Base-by-base conservation (phyloP, 1,139 yeast species). In the Zhuliangozyma parablackwelliae region DNA sequence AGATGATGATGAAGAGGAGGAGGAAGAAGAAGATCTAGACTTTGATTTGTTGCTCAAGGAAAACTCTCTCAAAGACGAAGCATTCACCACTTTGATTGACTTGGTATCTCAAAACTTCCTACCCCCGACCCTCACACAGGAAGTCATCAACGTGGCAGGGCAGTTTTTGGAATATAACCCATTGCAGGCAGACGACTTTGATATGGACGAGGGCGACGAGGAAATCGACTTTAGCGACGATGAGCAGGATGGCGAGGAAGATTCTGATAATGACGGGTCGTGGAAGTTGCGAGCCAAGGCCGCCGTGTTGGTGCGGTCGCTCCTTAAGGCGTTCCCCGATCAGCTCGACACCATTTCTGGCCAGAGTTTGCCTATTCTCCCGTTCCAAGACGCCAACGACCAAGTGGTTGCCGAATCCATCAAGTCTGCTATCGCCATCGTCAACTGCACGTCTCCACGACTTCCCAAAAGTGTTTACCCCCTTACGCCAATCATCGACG, bases 231-330 rank as follows among this genome's bases (percentile, higher is more conserved):
- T 59, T 36, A 73, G 71, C 26, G 75, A 66, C 31, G 78, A 68
- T 32, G 70, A 68, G 32, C 78, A 72, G 35, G 48, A 50, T 7
- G 39, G 8, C 12, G 46, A 44, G 31, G 51, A 47, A 12, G 46
- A 39, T 16, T 61, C 50, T 21, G 62, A 58, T 30, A 79, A 78
- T 36, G 89, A 82, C 47, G 77, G 79, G 24, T 76, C 86, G 1
- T 83, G 94, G 87, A 81, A 80, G 47, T 56, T 87, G 27, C 67
- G 95, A 41, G 66, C 77, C 30, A 73, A 72, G 39, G 63, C 88
- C 0, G 71, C 78, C 2, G 60, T 63, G 21, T 54, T 82, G 26
- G 53, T 74, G 3, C 56, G 67, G 9, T 59, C 70, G 0, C 42
- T 78, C n/a, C 59, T 72, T 11, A 50, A 50, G 5, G 49, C 54